Evolutionary conservation across 441 rosid genomes (phyloP).

Genomic region (Raphanus hybrid): DNA sequence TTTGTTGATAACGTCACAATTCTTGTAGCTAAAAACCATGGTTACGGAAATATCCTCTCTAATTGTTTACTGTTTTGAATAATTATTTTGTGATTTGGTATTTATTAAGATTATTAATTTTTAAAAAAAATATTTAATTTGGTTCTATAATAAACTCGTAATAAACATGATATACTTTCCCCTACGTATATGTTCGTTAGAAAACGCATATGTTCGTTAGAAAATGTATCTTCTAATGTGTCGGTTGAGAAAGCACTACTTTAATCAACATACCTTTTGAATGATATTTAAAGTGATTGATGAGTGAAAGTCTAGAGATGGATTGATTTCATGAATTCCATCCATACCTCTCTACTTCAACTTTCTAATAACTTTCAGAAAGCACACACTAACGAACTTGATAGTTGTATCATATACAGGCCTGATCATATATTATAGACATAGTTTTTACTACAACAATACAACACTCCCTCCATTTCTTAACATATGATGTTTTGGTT

Average conservation of each 20-base stretch:
- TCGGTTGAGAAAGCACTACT: constrained; percentile 7
- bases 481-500: no score
- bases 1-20: not conserved
- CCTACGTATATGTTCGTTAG: not conserved
- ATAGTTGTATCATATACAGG: not conserved
- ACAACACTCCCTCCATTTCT: no score
- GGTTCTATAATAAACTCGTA: not conserved
- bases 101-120: not conserved
- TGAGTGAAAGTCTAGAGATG: not conserved
- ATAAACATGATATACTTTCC: not conserved
- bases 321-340: not conserved
- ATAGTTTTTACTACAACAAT: no score
- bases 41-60: not conserved
- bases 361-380: not conserved
- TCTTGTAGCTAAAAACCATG: not conserved
- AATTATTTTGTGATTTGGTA: not conserved
- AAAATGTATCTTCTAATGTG: not conserved
- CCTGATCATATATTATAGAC: no score
- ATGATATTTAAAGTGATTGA: not conserved
- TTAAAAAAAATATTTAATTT: not conserved
- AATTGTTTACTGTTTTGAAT: not conserved
- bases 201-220: not conserved
- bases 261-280: constrained; percentile 5
- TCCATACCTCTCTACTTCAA: not conserved
- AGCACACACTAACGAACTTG: not conserved